Evolutionary conservation across 1,284 basidiomycete genomes (phyloP).

Genomic region (Sphagnurus paluster): DNA sequence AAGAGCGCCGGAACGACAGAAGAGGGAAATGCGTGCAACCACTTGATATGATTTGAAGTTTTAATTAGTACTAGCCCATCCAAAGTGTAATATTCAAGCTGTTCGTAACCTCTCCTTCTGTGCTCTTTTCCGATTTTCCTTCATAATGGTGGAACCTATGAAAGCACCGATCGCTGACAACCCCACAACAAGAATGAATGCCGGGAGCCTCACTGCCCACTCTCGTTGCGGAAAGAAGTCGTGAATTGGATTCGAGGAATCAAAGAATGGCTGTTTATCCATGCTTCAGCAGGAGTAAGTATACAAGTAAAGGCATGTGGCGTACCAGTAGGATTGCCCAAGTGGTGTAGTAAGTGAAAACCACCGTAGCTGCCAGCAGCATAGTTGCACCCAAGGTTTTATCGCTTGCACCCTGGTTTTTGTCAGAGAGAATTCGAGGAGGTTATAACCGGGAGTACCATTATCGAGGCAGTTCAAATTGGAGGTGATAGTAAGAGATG

Average conservation of each 20-base stretch:
- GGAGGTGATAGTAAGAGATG: slow-evolving; percentile 9
- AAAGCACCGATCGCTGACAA: slow-evolving; percentile 78
- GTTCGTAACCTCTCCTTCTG: slow-evolving; percentile 55
- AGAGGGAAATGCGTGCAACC: slow-evolving; percentile 21
- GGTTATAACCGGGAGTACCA: slow-evolving; percentile 18
- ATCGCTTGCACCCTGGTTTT: slow-evolving; percentile 71
- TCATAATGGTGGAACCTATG: slow-evolving; percentile 72
- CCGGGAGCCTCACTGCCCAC: slow-evolving; percentile 89
- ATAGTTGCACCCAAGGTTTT: slow-evolving; percentile 78
- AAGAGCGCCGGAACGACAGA: slow-evolving; percentile 26
- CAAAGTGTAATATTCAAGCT: too few species aligned
- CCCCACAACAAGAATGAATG: slow-evolving; percentile 79
- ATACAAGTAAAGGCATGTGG: slow-evolving; percentile 16
- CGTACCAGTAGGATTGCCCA: slow-evolving; percentile 88
- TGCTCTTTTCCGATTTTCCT: slow-evolving; percentile 72
- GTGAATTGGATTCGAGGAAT: slow-evolving; percentile 71
- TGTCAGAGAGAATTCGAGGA: slow-evolving; percentile 4
- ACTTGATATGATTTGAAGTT: too few species aligned
- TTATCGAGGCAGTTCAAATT: slow-evolving; percentile 10
- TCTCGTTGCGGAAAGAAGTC: slow-evolving; percentile 81
- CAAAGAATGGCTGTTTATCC: slow-evolving; percentile 71
- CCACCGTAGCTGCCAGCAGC: slow-evolving; percentile 74
- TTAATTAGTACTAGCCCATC: too few species aligned
- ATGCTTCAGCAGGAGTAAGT: slow-evolving; percentile 1
- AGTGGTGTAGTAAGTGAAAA: slow-evolving; percentile 88